Percentiles rank a stretch among this genome's conserved stretches.
phyloP scores from a whole-genome alignment of 352 stramenopile species.

The Elongisporangium undulatum region DNA sequence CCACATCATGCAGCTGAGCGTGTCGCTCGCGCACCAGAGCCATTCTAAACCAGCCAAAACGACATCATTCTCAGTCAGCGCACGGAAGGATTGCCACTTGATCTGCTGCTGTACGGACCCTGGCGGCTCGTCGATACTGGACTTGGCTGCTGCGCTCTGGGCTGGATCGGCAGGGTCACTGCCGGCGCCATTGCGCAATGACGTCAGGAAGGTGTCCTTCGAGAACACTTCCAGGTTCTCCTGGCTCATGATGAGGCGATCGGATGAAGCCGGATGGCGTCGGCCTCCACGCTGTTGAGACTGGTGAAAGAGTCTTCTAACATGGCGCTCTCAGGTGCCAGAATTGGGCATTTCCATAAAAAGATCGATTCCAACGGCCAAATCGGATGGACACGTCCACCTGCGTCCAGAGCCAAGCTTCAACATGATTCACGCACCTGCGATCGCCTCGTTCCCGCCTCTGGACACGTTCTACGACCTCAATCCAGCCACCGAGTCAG shows the following conservation, averaged over 20 bases:
- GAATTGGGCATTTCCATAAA: not conserved
- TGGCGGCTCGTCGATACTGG: slow-evolving; percentile 32
- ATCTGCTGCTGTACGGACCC: slow-evolving; percentile 20
- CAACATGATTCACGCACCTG: slow-evolving; percentile 1
- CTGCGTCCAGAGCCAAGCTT: not conserved
- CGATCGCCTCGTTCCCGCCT: slow-evolving; percentile 29
- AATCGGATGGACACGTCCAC: not conserved
- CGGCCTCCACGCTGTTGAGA: no score
- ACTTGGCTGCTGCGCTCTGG: slow-evolving; percentile 4
- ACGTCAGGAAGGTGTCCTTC: slow-evolving; percentile 80
- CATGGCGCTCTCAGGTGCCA: not conserved
- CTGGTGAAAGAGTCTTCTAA: no score
- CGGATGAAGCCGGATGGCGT: no score
- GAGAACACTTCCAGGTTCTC: slow-evolving; percentile 59
- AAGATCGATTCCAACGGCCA: not conserved
- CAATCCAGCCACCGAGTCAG: slow-evolving; percentile 8
- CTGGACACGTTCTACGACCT: slow-evolving; percentile 24
- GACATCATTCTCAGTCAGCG: not conserved
- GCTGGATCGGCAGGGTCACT: slow-evolving; percentile 8
- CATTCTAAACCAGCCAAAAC: slow-evolving; percentile 42
- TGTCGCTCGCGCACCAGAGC: slow-evolving; percentile 71
- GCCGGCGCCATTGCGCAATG: slow-evolving; percentile 42
- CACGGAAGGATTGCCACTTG: not conserved
- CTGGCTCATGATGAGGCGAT: slow-evolving; percentile 34
- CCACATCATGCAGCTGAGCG: slow-evolving; percentile 73